phyloP scores from a whole-genome alignment of 2,329 filamentous ascomycete species.

The Xylaria sp. region DNA sequence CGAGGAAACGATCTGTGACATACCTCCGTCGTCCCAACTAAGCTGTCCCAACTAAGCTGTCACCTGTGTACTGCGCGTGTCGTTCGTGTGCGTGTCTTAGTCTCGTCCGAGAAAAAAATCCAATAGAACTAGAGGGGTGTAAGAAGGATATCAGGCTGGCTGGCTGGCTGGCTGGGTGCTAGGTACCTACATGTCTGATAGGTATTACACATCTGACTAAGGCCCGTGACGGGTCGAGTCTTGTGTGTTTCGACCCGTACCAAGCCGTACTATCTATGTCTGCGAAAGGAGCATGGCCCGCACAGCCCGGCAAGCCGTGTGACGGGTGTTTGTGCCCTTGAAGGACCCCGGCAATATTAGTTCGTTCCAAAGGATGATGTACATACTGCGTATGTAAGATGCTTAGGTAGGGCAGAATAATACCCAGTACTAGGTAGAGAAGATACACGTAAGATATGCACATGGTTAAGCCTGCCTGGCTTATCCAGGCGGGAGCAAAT shows the following conservation, averaged over 20 bases:
- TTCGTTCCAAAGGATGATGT: conserved; percentile 10
- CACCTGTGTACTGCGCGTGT: not conserved
- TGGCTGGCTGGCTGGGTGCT: too few relatives aligned
- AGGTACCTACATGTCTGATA: too few relatives aligned
- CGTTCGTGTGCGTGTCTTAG: not conserved
- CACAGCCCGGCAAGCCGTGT: conserved; percentile 1
- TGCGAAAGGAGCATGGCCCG: not conserved
- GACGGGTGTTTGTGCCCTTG: conserved; percentile 23
- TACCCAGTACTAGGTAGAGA: too few relatives aligned
- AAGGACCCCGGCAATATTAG: conserved; percentile 16
- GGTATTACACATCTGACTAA: not conserved
- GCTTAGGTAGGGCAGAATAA: conserved; percentile 5
- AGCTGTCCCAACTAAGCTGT: not conserved
- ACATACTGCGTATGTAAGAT: conserved; percentile 8
- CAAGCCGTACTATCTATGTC: not conserved
- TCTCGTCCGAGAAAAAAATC: not conserved
- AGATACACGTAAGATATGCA: too few relatives aligned
- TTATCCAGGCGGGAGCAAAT: not conserved
- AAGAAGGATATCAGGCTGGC: too few relatives aligned
- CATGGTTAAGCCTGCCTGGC: too few relatives aligned
- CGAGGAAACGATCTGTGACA: conserved; percentile 24
- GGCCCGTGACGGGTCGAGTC: not conserved
- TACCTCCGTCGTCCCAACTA: not conserved
- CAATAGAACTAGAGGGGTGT: not conserved
- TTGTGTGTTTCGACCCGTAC: not conserved